Base-by-base conservation (phyloP, 2,329 filamentous ascomycete genomes). In the Aspergillus ustus region DNA sequence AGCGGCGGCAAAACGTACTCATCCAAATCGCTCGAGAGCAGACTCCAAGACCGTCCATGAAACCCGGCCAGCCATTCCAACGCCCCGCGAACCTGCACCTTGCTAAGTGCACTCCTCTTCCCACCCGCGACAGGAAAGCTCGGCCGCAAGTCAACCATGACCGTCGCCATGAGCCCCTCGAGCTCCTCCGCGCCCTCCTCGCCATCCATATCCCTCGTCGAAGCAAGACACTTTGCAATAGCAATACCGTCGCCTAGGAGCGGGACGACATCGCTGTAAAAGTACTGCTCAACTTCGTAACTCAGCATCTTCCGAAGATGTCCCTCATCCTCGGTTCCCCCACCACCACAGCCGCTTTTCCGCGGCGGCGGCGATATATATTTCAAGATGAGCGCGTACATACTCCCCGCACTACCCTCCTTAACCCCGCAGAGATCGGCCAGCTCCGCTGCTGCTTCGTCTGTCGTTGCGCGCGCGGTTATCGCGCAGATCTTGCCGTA, bases 281-380 rank as follows among this genome's bases (percentile, higher is more conserved):
- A 91, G 66, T 83, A 83, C 68, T 88, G 87, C 72, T 91, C 88
- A 3, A 89, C 85, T 50, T 87, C 81, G 65, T 91, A 91, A 69
- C 86, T 89, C 29, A 90, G 72, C 61, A 90, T 82, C 69, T 91
- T 91, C 7, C 88, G 83, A 0, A 86, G 67, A 65, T 90, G 87
- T 0, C 87, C 86, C 67, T 90, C 87, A 43, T 88, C 83, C 15
- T 52, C 3, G 6, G 25, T 5, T 25, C 6, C 25, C 6, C 6
- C 25, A 2, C 25, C 25, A n/a, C 66, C 66, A 28, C 63, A 67
- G 0, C 56, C 63, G 31, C 61, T 57, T 44, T 72, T 59, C 4
- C 53, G 62, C 0, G 86, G 85, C 7, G 85, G 85, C 0, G 48
- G 46, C 3, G 82, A 82, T 44, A 89, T 86, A 57, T 87, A 78